Evolutionary conservation across 1,284 basidiomycete genomes (phyloP), one percentile per base, ranked within the genome.

Genomic region (Leccinum subrobustum): DNA sequence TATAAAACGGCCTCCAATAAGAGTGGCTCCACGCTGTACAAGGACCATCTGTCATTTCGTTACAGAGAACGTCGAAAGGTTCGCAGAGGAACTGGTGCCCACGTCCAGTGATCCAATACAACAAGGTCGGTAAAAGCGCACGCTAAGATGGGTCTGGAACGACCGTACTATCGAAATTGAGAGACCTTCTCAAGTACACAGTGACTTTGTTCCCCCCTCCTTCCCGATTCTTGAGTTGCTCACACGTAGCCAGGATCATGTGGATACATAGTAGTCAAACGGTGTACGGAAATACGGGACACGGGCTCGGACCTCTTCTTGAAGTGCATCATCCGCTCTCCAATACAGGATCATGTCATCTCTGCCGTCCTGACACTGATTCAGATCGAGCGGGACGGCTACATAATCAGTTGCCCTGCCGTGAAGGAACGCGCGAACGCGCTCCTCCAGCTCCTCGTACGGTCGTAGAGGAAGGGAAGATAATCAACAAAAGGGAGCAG

Each of bases 1-100:
- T 97, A 97, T 76, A 96, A 95, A 73, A 89, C 98, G 84, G 95
- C 96, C 3, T 82, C 96, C 11, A 85, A 89, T 73, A 94, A 91
- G 74, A 85, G 89, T 62, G 96, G 96, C 7, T 90, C 91, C 60
- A 86, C 85, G 79, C 81, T 99, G 35, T 99, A 99, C 77, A 87
- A 89, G 37, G 96, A 95, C 31, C 4, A 88, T 97, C 53, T 89
- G 83, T 63, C 77, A 82, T 44, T 85, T 99, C 50, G 85, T 99
- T 23, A 79, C 84, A 5, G 86, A 92, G 66, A 94, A 99, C 73
- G 83, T 99, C 52, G 87, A 94, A 60, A 79, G 82, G 56, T 86
- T 98, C 54, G 93, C 95, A 2, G 78, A 83, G 60, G 82, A 89
- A 61, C 80, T 88, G 63, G 82, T 92, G 4, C 95, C 96, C 4